Evolutionary conservation across 148 eudicot genomes (phyloP).

Genomic region (Rhododendron mucronatum): DNA sequence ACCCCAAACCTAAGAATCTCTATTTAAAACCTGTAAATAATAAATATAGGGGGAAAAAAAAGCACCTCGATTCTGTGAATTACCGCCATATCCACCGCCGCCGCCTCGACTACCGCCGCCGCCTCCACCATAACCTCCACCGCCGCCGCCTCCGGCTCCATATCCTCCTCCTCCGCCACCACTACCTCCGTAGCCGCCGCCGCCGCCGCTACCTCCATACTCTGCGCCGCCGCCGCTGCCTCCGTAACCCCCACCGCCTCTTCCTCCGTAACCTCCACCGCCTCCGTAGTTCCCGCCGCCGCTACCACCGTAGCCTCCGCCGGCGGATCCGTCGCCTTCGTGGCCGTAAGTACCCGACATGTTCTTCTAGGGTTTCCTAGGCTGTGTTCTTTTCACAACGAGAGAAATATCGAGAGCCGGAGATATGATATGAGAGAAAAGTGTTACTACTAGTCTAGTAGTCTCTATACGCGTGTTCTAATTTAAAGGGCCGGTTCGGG

Average conservation of each 20-base stretch:
- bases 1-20: neutral
- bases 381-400: neutral
- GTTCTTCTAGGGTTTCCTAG: conserved; percentile 33
- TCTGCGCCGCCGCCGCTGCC: conserved; percentile 6
- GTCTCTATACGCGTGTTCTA: neutral
- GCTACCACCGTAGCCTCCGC: conserved; percentile 28
- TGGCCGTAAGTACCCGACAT: conserved; percentile 55
- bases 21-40: neutral
- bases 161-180: conserved; percentile 27
- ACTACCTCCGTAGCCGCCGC: neutral
- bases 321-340: conserved; percentile 52
- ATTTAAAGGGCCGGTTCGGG: neutral
- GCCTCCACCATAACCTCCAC: conserved; percentile 6
- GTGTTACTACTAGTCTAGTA: neutral
- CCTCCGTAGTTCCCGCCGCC: conserved; percentile 10
- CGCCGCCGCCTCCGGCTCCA: conserved; percentile 31
- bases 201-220: neutral
- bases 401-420: neutral
- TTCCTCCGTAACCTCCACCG: conserved; percentile 22
- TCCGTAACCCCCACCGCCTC: neutral
- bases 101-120: neutral
- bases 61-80: conserved; percentile 39
- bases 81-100: conserved; percentile 36
- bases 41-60: neutral
- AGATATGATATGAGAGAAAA: neutral